phyloP scores from a whole-genome alignment of 1,139 yeast species.

The Pichia kudriavzevii region DNA sequence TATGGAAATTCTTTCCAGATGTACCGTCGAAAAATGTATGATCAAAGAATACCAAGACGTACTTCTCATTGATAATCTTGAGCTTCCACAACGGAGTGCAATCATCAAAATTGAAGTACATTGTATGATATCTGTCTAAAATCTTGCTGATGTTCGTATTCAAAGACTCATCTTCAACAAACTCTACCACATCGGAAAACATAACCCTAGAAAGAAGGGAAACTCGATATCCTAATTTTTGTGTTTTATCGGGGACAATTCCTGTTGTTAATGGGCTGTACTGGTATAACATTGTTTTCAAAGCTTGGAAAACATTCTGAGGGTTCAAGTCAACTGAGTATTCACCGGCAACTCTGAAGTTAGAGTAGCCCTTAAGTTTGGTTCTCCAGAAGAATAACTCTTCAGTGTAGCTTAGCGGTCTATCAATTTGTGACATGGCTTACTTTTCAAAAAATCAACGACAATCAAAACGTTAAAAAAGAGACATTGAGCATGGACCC shows the following conservation, averaged over 20 bases:
- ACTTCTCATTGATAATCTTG: constrained; percentile 8
- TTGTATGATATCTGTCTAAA: neutral
- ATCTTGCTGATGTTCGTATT: neutral
- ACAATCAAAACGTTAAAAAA: too few species aligned
- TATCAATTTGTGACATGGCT: too few species aligned
- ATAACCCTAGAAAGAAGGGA: constrained; percentile 2
- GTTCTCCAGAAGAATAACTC: constrained; percentile 14
- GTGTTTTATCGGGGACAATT: neutral
- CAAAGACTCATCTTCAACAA: constrained; percentile 3
- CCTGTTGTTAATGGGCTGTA: constrained; percentile 8
- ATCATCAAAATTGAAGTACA: constrained; percentile 3
- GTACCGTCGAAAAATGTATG: constrained; percentile 35
- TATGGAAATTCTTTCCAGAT: constrained; percentile 32
- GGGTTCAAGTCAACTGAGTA: constrained; percentile 3
- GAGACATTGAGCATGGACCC: too few species aligned
- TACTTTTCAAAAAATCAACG: too few species aligned
- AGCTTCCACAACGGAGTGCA: constrained; percentile 14
- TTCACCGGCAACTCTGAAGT: constrained; percentile 11
- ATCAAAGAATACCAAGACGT: constrained; percentile 29
- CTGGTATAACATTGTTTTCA: constrained; percentile 6
- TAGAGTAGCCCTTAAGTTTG: constrained; percentile 12
- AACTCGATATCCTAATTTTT: neutral
- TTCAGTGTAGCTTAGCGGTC: too few species aligned
- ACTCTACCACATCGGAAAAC: constrained; percentile 8
- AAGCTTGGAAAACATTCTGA: constrained; percentile 5